phyloP scores from a whole-genome alignment of 345 rosid genomes.

The Lumnitzera littorea region DNA sequence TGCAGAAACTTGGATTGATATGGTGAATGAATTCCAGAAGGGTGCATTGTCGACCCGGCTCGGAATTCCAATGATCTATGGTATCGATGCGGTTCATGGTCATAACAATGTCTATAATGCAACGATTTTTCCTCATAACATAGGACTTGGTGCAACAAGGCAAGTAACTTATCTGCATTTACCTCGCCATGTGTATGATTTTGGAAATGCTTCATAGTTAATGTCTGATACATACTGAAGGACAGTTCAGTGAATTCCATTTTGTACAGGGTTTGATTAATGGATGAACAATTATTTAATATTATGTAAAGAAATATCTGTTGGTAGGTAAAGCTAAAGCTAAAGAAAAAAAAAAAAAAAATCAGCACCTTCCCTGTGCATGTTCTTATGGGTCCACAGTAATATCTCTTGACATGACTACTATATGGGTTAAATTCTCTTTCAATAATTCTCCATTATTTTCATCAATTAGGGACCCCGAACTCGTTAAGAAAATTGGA shows the following conservation, averaged over 20 bases:
- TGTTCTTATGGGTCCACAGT: no score
- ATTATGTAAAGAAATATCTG: no score
- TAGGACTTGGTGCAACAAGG: constrained; percentile 87
- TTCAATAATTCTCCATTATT: neutral
- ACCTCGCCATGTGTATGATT: neutral
- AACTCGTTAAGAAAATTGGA: constrained; percentile 71
- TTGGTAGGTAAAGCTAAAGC: no score
- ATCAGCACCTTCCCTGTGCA: no score
- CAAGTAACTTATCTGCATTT: constrained; percentile 6
- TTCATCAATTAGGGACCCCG: constrained; percentile 50
- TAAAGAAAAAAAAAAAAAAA: no score
- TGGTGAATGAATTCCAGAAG: constrained; percentile 44
- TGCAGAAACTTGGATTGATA: constrained; percentile 33
- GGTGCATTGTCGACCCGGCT: constrained; percentile 58
- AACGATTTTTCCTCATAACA: constrained; percentile 80
- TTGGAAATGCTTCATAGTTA: no score
- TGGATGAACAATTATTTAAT: neutral
- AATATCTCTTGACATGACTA: neutral
- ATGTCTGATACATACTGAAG: no score
- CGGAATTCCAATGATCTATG: constrained; percentile 80
- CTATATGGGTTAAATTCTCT: neutral
- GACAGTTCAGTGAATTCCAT: no score
- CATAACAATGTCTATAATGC: constrained; percentile 74
- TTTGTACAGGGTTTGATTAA: neutral
- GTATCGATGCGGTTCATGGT: constrained; percentile 87